Percentiles rank a stretch among this genome's conserved stretches.
These are phyloP conservation scores for Paecilomyces dactylethromorphus DNA, from an alignment of 2,329 filamentous ascomycete species.

Conservation along the genomic window DNA sequence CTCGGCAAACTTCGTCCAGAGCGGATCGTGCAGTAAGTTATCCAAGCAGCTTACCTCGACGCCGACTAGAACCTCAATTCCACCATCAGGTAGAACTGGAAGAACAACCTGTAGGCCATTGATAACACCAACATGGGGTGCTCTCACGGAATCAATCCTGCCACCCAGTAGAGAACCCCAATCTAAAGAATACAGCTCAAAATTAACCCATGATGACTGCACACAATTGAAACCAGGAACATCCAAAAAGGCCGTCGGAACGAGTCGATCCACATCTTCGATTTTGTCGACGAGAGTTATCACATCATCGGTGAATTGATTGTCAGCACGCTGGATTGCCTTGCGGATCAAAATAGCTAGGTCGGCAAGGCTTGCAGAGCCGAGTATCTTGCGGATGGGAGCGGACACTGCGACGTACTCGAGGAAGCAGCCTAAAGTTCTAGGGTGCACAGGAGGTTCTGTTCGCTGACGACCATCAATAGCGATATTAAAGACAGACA, in stretches of 20 bases:
- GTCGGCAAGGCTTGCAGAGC: constrained; percentile 22
- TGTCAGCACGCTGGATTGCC: constrained; percentile 22
- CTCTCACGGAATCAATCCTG: constrained; percentile 22
- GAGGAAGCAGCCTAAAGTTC: constrained; percentile 34
- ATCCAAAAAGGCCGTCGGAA: constrained; percentile 29
- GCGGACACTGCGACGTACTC: constrained; percentile 24
- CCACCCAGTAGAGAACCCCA: constrained; percentile 25
- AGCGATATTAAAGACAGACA: constrained; percentile 32
- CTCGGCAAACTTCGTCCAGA: constrained; percentile 19
- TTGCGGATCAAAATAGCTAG: constrained; percentile 29
- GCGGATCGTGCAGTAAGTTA: constrained; percentile 21
- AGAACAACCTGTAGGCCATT: constrained; percentile 27
- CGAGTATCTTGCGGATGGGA: constrained; percentile 21
- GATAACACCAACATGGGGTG: constrained; percentile 25
- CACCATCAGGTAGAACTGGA: constrained; percentile 24
- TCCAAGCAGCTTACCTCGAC: constrained; percentile 23
- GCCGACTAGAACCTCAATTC: constrained; percentile 27
- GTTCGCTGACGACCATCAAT: constrained; percentile 32
- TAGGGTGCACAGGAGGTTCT: constrained; percentile 25
- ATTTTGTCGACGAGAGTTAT: constrained; percentile 22
- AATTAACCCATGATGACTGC: constrained; percentile 28
- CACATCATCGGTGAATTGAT: constrained; percentile 23
- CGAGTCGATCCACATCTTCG: constrained; percentile 24
- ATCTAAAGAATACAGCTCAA: constrained; percentile 25
- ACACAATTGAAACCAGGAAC: constrained; percentile 28